Base-by-base conservation (phyloP, 805 yeast species). In the Wickerhamiella siamensis region DNA sequence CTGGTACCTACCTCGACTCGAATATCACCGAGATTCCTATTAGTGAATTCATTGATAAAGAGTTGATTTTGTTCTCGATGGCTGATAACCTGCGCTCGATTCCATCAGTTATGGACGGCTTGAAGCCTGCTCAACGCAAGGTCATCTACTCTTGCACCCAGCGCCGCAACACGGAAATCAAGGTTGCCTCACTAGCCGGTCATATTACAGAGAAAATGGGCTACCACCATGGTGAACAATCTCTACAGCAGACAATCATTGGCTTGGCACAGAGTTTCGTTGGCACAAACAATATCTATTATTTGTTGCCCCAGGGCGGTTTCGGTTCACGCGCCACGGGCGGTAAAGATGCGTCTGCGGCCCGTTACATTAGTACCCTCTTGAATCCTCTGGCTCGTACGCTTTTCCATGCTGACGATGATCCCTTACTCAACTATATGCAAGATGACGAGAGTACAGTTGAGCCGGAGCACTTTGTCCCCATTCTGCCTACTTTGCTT, bases 301-400 rank as follows among this genome's bases (percentile, higher is more conserved):
- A 84, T 40, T 65, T 91, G 53, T 71, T 75, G 57, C 98, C 98
- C 37, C 82, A 80, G 58, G 98, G 98, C 69, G 79, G 84, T 27
- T 91, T 91, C 58, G 98, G 98, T 71, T 78, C 95, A 1, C 76
- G 98, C 63, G 87, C 91, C 20, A 71, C 83, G 20, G 98, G 98
- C 61, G 98, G 98, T 66, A 91, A 91, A 60, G 98, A 91, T 67
- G 91, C 87, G 14, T 82, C 97, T n/a, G 96, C 97, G 21, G 79
- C 95, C 36, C 87, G 98, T 72, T 91, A 91, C 67, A 87, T 91
- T 59, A 83, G 73, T 60, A 91, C 98, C 0, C 86, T 83, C 54
- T 64, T 91, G 49, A 75, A 74, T 42, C 75, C 78, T 27, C 68
- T 91, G 39, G 82, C 97, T 0, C 68, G 81, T 43, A 74, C 67